These are phyloP conservation scores for Artemisia argyi DNA, from an alignment of 129 eudicot genomes.

Conservation along the genomic window DNA sequence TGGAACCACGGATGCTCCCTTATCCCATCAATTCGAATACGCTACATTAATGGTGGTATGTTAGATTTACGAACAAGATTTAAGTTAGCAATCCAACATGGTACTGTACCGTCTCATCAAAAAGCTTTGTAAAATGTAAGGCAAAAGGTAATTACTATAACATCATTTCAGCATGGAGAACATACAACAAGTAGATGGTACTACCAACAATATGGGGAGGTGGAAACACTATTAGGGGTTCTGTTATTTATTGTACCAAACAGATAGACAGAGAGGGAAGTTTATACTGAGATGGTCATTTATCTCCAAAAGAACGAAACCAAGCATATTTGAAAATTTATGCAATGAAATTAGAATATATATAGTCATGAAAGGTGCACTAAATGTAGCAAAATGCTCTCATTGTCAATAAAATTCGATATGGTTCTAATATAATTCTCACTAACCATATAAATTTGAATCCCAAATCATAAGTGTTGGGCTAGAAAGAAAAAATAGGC, in stretches of 20 bases:
- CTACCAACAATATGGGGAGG: background rate
- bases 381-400: conserved; percentile 6
- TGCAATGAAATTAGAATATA: background rate
- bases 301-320: background rate
- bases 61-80: conserved; percentile 3
- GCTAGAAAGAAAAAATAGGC: background rate
- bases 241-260: background rate
- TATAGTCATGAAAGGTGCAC: background rate
- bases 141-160: background rate
- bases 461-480: background rate
- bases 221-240: background rate
- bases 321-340: background rate
- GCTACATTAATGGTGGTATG: conserved; percentile 42
- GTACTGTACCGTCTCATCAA: background rate
- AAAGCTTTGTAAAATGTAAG: background rate
- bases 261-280: background rate
- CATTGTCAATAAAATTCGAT: background rate
- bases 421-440: background rate
- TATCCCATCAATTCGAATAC: conserved; percentile 76
- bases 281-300: background rate
- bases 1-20: conserved; percentile 79
- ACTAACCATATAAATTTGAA: background rate
- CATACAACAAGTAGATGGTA: background rate
- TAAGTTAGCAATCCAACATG: conserved; percentile 17
- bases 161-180: background rate